A percentile compares a stretch with the other conserved stretches of the same genome.
These are phyloP conservation scores for Oryza punctata DNA, from an alignment of 176 grass and related monocot species.

Conservation along the genomic window DNA sequence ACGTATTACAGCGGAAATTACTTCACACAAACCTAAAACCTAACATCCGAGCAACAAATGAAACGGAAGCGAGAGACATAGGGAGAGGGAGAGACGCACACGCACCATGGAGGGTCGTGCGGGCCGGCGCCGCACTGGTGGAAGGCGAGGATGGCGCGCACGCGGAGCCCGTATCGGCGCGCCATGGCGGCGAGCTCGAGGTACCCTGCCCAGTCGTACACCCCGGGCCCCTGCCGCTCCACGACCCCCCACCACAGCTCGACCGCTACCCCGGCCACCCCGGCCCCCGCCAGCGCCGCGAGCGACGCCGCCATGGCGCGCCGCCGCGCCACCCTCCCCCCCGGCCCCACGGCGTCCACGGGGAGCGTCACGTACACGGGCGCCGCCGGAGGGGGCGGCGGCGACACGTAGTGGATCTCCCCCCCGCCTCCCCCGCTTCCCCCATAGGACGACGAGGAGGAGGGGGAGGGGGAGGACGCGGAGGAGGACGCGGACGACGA, in stretches of 20 bases:
- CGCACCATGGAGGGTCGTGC: conserved; percentile 53
- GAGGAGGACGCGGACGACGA: conserved; percentile 14
- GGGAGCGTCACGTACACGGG: conserved; percentile 74
- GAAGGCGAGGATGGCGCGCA: conserved; percentile 74
- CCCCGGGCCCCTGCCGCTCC: conserved; percentile 50
- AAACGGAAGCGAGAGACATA: neutral
- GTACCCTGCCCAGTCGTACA: conserved; percentile 73
- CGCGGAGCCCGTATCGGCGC: conserved; percentile 54
- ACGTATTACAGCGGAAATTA: neutral
- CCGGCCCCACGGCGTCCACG: conserved; percentile 53
- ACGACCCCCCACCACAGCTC: conserved; percentile 87
- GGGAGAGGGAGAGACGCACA: conserved; percentile 40
- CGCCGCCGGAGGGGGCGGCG: conserved; percentile 29
- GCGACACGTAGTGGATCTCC: conserved; percentile 57
- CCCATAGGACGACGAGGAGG: neutral
- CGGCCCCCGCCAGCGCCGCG: conserved; percentile 57
- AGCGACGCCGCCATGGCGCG: conserved; percentile 69
- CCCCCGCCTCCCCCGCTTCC: conserved; percentile 39
- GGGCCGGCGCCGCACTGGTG: conserved; percentile 65
- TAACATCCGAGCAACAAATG: neutral
- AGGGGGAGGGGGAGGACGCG: conserved; percentile 18
- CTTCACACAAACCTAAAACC: neutral
- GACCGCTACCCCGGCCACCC: conserved; percentile 57
- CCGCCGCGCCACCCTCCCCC: conserved; percentile 50
- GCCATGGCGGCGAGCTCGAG: conserved; percentile 67